These are phyloP conservation scores for Posidonia australis DNA, from an alignment of 106 monocot genomes.

Conservation along the genomic window DNA sequence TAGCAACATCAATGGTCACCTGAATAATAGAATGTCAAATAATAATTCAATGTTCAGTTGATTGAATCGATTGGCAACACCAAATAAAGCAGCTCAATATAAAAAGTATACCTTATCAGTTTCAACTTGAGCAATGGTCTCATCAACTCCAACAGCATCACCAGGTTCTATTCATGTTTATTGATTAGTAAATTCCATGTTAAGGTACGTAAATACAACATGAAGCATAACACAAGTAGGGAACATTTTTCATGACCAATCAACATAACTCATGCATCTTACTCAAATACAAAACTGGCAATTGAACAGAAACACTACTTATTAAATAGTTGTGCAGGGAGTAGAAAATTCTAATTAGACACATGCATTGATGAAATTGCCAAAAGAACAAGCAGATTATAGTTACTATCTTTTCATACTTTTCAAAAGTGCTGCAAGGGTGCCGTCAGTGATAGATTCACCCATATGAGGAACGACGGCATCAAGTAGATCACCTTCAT, in stretches of 20 bases:
- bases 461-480: conserved; percentile 96
- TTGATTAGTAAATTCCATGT: conserved; percentile 1
- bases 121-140: conserved; percentile 92
- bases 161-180: conserved; percentile 63
- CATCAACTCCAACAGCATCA: conserved; percentile 71
- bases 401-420: conserved; percentile 30
- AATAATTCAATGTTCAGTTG: background rate
- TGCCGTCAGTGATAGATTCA: conserved; percentile 98
- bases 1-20: conserved; percentile 94
- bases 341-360: background rate
- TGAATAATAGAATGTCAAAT: conserved; percentile 12
- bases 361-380: background rate
- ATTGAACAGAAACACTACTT: background rate
- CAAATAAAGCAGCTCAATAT: background rate
- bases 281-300: background rate
- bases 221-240: background rate
- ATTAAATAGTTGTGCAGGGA: background rate
- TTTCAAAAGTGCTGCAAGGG: conserved; percentile 74
- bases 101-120: conserved; percentile 72
- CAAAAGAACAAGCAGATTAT: background rate
- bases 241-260: background rate
- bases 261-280: background rate
- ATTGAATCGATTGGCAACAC: background rate
- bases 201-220: background rate
- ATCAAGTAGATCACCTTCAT: conserved; percentile 59